Conservation (phyloP, 805 yeast genomes). For the Lachancea meyersii region DNA sequence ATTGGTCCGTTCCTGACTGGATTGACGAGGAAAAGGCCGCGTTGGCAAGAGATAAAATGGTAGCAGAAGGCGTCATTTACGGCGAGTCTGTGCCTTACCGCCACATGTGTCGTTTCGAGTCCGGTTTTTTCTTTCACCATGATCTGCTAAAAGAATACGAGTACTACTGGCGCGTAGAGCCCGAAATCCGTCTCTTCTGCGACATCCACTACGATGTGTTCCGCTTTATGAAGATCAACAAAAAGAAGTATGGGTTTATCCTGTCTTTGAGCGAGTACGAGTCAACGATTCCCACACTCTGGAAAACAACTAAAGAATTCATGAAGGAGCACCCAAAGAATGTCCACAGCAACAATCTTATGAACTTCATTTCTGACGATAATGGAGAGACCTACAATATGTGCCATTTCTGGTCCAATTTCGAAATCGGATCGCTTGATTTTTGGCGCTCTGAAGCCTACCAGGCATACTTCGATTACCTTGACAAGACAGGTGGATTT, state of each 20-base stretch:
- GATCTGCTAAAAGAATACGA: slow-evolving; percentile 51
- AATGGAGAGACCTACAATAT: slow-evolving; percentile 58
- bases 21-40: slow-evolving; percentile 50
- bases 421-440: slow-evolving; percentile 67
- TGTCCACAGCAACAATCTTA: slow-evolving; percentile 42
- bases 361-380: slow-evolving; percentile 60
- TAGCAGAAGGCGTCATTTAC: slow-evolving; percentile 42
- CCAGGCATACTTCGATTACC: slow-evolving; percentile 50
- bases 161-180: slow-evolving; percentile 76
- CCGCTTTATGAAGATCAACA: slow-evolving; percentile 46
- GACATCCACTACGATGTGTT: slow-evolving; percentile 61
- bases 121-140: slow-evolving; percentile 57
- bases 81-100: slow-evolving; percentile 58
- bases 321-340: slow-evolving; percentile 39
- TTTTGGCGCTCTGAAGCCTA: slow-evolving; percentile 57
- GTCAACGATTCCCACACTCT: slow-evolving; percentile 56
- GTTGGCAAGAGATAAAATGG: slow-evolving; percentile 41
- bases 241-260: slow-evolving; percentile 62
- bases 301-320: slow-evolving; percentile 48
- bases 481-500: slow-evolving; percentile 70
- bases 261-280: slow-evolving; percentile 57
- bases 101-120: slow-evolving; percentile 53
- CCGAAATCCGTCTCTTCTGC: slow-evolving; percentile 55
- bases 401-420: slow-evolving; percentile 82
- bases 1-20: slow-evolving; percentile 68